Evolutionary conservation across 331 rosid species (phyloP).

Genomic region (Telfairia occidentalis): DNA sequence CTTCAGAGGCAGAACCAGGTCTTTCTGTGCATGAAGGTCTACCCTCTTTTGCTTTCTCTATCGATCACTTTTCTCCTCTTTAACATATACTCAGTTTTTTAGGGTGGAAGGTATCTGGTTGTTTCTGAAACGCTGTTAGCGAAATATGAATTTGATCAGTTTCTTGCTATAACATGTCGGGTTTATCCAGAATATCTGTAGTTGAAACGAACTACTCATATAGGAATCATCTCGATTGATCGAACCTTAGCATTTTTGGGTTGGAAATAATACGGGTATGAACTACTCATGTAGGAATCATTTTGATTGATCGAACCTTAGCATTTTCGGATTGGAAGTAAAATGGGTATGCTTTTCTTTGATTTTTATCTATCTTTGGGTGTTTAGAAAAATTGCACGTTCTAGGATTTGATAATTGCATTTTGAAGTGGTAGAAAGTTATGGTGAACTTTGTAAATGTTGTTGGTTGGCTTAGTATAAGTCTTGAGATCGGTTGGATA

Average conservation of each 20-base stretch:
- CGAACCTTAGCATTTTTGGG: not conserved
- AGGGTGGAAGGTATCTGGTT: not conserved
- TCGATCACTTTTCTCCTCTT: not conserved
- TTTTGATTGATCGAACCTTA: not conserved
- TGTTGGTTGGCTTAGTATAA: not conserved
- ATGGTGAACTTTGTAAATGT: not conserved
- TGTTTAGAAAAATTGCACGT: not conserved
- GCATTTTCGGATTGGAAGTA: not conserved
- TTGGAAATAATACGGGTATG: not conserved
- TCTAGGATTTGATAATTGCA: not conserved
- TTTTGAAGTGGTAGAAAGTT: not conserved
- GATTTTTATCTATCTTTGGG: not conserved
- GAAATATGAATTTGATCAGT: not conserved
- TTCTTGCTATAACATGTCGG: not conserved
- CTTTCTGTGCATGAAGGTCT: conserved; percentile 77
- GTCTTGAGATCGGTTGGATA: not conserved
- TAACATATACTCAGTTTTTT: not conserved
- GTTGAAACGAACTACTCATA: not conserved
- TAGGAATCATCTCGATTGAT: not conserved
- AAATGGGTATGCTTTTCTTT: not conserved
- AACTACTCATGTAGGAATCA: not conserved
- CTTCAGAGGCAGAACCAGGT: conserved; percentile 71
- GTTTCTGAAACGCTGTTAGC: not conserved
- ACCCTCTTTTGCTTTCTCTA: not conserved
- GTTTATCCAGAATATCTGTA: not conserved